These are phyloP conservation scores for Phaeotremella skinneri DNA, from an alignment of 768 basidiomycete genomes.

Conservation along the genomic window DNA sequence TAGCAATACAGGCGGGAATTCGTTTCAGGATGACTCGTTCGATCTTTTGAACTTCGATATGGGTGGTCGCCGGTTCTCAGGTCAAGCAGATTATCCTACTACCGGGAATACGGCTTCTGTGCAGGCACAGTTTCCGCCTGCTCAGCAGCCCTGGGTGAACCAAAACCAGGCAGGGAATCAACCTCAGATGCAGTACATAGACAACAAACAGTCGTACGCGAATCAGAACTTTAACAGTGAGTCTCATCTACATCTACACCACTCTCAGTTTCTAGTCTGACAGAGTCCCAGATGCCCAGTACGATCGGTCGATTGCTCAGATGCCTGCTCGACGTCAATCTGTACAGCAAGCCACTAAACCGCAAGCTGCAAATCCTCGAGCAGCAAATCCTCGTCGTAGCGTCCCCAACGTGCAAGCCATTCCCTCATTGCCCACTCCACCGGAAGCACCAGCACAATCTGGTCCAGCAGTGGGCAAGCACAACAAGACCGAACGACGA, in stretches of 20 bases:
- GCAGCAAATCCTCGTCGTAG: not conserved
- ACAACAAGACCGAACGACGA: constrained; percentile 51
- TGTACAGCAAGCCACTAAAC: constrained; percentile 1
- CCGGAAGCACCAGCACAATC: not conserved
- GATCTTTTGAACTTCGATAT: constrained; percentile 23
- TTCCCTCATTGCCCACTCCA: not conserved
- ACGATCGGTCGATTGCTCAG: not conserved
- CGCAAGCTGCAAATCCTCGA: constrained; percentile 1
- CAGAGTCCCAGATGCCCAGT: not conserved
- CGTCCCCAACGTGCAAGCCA: no score
- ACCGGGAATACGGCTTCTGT: not conserved
- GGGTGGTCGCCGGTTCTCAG: not conserved
- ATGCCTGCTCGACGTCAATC: not conserved
- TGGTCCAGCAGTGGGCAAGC: constrained; percentile 39
- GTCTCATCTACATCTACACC: no score
- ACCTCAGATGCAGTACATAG: not conserved
- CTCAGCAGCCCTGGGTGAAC: not conserved
- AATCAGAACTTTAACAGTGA: no score
- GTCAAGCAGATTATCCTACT: not conserved
- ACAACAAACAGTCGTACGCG: no score
- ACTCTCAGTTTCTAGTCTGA: not conserved
- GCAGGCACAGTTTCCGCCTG: not conserved
- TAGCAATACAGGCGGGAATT: not conserved
- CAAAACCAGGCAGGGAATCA: not conserved
- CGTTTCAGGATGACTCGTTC: constrained; percentile 19